Conservation (phyloP, 768 basidiomycete species). For the Psilocybe azurescens region DNA sequence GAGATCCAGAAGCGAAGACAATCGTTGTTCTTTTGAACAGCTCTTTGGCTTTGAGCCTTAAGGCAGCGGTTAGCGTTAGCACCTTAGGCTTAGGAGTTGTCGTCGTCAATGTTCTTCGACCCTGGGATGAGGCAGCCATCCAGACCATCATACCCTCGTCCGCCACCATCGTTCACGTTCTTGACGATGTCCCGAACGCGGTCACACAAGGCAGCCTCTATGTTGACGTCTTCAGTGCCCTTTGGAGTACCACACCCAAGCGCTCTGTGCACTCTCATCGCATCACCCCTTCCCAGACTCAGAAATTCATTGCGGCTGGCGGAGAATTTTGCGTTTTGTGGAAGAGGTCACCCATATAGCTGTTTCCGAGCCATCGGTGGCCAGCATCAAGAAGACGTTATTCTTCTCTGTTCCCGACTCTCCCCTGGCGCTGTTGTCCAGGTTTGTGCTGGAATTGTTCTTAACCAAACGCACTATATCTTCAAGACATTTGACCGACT, state of each 20-base stretch:
- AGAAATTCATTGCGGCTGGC: constrained; percentile 51
- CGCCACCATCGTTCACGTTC: constrained; percentile 66
- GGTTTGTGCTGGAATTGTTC: constrained; percentile 65
- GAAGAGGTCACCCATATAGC: constrained; percentile 34
- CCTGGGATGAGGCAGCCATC: constrained; percentile 79
- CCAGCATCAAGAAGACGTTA: constrained; percentile 62
- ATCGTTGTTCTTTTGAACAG: constrained; percentile 80
- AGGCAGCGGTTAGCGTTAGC: constrained; percentile 46
- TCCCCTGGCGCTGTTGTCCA: constrained; percentile 59
- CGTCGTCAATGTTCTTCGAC: constrained; percentile 78
- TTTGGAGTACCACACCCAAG: constrained; percentile 46
- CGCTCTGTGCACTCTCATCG: constrained; percentile 58
- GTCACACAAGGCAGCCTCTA: constrained; percentile 70
- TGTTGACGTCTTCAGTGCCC: constrained; percentile 69
- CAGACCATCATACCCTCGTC: constrained; percentile 61
- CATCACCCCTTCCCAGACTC: constrained; percentile 60
- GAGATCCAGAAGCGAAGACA: constrained; percentile 64
- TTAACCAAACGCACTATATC: constrained; percentile 52
- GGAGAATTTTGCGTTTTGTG: constrained; percentile 50
- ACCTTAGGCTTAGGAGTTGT: constrained; percentile 65
- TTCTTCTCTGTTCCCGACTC: constrained; percentile 67
- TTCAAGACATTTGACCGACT: constrained; percentile 66
- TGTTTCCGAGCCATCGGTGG: constrained; percentile 39
- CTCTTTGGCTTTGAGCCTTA: constrained; percentile 69
- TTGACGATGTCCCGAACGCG: constrained; percentile 77